Evolutionary conservation across 2,329 filamentous ascomycete genomes (phyloP).

Genomic region (Exophiala sp.): DNA sequence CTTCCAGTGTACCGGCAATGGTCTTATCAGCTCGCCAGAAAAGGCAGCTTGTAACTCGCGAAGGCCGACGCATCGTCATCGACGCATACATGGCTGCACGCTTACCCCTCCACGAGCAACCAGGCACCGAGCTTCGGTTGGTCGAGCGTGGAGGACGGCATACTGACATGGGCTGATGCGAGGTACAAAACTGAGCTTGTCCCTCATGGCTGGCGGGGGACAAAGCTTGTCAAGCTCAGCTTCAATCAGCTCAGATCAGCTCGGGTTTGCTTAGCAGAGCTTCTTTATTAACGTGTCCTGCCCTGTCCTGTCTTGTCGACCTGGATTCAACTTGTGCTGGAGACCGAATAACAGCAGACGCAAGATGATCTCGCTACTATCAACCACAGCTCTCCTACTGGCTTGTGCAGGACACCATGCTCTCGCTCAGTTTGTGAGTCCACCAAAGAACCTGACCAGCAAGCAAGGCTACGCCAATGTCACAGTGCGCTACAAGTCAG

Average conservation of each 20-base stretch:
- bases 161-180: no score
- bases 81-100: not conserved
- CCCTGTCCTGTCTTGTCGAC: not conserved
- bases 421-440: constrained; percentile 35
- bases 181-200: no score
- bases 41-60: constrained; percentile 10
- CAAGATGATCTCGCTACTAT: constrained; percentile 12
- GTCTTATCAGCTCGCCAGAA: constrained; percentile 15
- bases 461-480: constrained; percentile 37
- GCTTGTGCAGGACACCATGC: constrained; percentile 13
- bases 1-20: not conserved
- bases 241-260: not conserved
- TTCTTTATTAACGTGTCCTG: not conserved
- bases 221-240: not conserved
- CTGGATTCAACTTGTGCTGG: not conserved
- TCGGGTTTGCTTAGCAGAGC: not conserved
- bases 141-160: no score
- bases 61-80: not conserved
- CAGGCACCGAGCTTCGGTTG: no score
- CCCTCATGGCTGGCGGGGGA: no score
- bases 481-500: constrained; percentile 46
- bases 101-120: no score
- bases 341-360: no score
- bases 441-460: constrained; percentile 36
- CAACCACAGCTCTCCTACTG: constrained; percentile 15